phyloP scores from a whole-genome alignment of 2,329 filamentous ascomycete species.

The Colletotrichum zoysiae region DNA sequence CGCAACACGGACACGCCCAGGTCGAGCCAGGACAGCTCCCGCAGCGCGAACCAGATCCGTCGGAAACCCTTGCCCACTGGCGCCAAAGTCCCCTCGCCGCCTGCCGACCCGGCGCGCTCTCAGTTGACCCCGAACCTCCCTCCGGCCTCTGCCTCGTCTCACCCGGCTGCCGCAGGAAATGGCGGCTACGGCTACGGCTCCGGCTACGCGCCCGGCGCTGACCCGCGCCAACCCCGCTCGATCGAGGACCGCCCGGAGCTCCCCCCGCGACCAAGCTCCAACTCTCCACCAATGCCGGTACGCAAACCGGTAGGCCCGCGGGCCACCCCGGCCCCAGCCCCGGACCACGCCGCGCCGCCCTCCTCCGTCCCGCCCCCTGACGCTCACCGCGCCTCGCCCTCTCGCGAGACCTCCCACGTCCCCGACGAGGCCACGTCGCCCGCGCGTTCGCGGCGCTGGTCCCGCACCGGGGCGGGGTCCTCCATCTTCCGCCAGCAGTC shows the following conservation, averaged over 20 bases:
- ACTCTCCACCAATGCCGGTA: slow-evolving; percentile 28
- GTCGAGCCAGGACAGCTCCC: slow-evolving; percentile 59
- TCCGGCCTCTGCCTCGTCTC: background rate
- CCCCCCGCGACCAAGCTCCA: slow-evolving; percentile 33
- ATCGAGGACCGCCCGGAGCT: slow-evolving; percentile 24
- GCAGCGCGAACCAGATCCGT: slow-evolving; percentile 59
- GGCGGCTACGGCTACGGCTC: slow-evolving; percentile 18
- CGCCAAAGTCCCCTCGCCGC: slow-evolving; percentile 44
- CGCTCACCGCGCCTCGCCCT: slow-evolving; percentile 9
- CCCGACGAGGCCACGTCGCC: slow-evolving; percentile 1
- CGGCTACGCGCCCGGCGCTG: slow-evolving; percentile 1
- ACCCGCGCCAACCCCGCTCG: slow-evolving; percentile 3
- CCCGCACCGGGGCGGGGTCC: slow-evolving; percentile 9
- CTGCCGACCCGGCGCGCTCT: slow-evolving; percentile 26
- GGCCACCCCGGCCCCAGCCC: slow-evolving; percentile 18
- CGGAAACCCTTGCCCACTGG: slow-evolving; percentile 64
- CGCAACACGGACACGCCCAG: slow-evolving; percentile 52
- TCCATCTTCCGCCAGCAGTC: slow-evolving; percentile 32
- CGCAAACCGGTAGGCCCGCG: slow-evolving; percentile 39
- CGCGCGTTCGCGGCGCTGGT: slow-evolving; percentile 20
- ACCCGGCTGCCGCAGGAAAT: slow-evolving; percentile 22
- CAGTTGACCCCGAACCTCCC: slow-evolving; percentile 2
- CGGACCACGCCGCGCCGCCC: slow-evolving; percentile 12
- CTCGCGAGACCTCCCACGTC: slow-evolving; percentile 25
- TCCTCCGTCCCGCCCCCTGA: background rate